Evolutionary conservation across 2,329 filamentous ascomycete species (phyloP), one percentile per base, ranked within the genome.

Genomic region (Nemania diffusa): DNA sequence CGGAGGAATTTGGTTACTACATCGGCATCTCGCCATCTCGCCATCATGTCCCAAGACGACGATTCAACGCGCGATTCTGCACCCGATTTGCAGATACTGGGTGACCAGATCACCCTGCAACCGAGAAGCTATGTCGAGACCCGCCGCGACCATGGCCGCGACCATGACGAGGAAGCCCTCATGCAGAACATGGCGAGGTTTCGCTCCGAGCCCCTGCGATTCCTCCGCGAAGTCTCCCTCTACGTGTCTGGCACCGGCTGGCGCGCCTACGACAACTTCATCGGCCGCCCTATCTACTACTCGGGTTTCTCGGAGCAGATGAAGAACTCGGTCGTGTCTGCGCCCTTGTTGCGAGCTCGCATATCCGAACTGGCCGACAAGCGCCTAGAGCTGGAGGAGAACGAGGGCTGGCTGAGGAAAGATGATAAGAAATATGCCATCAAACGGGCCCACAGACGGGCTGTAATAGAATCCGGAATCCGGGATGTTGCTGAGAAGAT

Each of bases 251-350:
- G 96, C 62, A 91, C 92, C 57, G 95, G 94, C 78, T 99, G 96
- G 96, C 92, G 96, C 68, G 93, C 92, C 67, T 99, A 99, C 82
- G 93, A 98, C 76, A 84, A 91, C 69, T 87, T 94, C 69, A 91
- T 98, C 73, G 96, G 96, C 24, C 94, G 97, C 78, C 93, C 94
- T 9, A 91, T 97, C 70, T 98, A 95, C 82, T 99, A 97, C 79
- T 82, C 90, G 0, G 96, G 96, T 27, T 99, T 97, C 81, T 91
- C 90, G 29, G 95, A 97, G 71, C 90, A 93, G 66, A 97, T 99
- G 88, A 97, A 92, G 80, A 83, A 84, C 24, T 85, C 87, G 73
- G 91, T 98, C 29, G 82, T 97, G 73, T 89, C 86, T 17, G 93
- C 92, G 40, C 88, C 91, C 0, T 86, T 97, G 71, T 83, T 99